Percentiles rank a stretch among this genome's conserved stretches.
phyloP scores from a whole-genome alignment of 179 eudicot species.

The Spergularia azorica region DNA sequence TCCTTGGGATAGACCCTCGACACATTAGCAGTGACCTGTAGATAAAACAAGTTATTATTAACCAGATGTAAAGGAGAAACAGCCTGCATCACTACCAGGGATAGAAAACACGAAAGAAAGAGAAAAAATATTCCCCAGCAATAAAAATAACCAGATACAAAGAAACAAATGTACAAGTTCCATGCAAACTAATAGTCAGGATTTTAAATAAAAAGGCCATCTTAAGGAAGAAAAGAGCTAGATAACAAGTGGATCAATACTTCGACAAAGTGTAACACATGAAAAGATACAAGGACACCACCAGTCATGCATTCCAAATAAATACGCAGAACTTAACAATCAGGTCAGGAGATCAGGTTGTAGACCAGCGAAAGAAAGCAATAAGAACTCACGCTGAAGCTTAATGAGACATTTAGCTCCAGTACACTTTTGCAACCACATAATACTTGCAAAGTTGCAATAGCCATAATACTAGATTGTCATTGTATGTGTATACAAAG shows the following conservation, averaged over 20 bases:
- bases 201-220: no score
- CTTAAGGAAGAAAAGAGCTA: no score
- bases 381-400: not conserved
- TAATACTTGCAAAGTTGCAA: not conserved
- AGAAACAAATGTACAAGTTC: no score
- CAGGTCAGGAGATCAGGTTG: not conserved
- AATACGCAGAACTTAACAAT: not conserved
- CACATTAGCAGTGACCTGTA: conserved; percentile 56
- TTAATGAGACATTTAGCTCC: not conserved
- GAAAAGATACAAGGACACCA: no score
- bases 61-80: not conserved
- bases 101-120: not conserved
- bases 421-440: not conserved
- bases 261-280: no score
- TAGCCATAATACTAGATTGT: not conserved
- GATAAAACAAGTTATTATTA: conserved; percentile 1
- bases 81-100: no score
- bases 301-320: no score
- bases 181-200: no score
- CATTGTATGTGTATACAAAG: not conserved
- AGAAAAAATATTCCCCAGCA: not conserved
- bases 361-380: not conserved
- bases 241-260: no score
- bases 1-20: conserved; percentile 70
- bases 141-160: not conserved